Conservation (phyloP, 768 basidiomycete species). For the Amanita rubescens region DNA sequence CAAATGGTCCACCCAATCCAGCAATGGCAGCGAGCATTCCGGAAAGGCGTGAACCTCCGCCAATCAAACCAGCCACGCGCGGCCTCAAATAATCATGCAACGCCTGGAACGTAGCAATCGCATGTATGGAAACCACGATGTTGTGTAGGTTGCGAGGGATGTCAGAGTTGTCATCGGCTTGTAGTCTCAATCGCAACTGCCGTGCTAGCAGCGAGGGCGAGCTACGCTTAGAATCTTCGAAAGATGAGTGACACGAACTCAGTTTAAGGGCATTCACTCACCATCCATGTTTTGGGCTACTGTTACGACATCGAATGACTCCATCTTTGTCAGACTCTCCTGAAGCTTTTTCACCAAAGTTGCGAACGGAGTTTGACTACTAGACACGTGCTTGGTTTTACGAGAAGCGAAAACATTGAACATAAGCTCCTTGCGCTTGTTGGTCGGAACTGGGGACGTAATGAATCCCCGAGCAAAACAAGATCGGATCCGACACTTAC, state of each 20-base stretch:
- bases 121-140: conserved; percentile 95
- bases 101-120: conserved; percentile 96
- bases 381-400: conserved; percentile 34
- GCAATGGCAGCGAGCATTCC: conserved; percentile 90
- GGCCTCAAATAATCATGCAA: conserved; percentile 95
- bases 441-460: conserved; percentile 43
- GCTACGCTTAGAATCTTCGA: conserved; percentile 78
- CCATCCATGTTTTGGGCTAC: conserved; percentile 79
- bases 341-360: conserved; percentile 93
- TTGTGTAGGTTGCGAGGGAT: conserved; percentile 82
- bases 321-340: conserved; percentile 92
- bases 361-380: conserved; percentile 53
- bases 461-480: background rate
- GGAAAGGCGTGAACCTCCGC: conserved; percentile 60
- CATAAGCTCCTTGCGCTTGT: conserved; percentile 68
- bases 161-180: conserved; percentile 86
- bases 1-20: conserved; percentile 51
- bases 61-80: conserved; percentile 67
- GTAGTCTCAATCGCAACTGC: conserved; percentile 80
- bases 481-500: conserved; percentile 29
- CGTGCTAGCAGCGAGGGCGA: conserved; percentile 89
- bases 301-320: conserved; percentile 91
- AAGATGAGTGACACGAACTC: conserved; percentile 5
- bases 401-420: conserved; percentile 68
- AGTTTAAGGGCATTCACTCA: conserved; percentile 25